Conservation (phyloP, 148 eudicot species). For the Amaranthus palmeri region DNA sequence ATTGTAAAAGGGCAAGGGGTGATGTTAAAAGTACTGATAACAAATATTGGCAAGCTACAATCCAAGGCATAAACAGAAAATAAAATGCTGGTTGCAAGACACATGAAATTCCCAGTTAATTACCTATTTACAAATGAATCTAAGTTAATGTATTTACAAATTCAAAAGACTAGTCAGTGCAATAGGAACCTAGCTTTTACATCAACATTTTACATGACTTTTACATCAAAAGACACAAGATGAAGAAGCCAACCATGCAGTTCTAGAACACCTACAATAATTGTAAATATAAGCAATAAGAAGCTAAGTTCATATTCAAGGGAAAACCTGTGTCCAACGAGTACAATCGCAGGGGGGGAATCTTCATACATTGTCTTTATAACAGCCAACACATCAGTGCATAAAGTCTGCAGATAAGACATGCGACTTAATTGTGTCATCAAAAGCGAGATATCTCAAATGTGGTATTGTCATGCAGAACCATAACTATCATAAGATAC, state of each 20-base stretch:
- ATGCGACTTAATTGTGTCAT: conserved; percentile 13
- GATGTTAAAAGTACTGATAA: too few species aligned
- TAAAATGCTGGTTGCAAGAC: too few species aligned
- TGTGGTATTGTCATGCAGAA: neutral
- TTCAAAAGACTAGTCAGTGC: too few species aligned
- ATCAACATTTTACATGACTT: neutral
- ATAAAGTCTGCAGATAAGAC: conserved; percentile 54
- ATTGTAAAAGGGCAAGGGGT: too few species aligned
- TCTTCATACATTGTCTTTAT: conserved; percentile 84
- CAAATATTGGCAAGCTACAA: too few species aligned
- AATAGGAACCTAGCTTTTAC: neutral
- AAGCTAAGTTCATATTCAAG: neutral
- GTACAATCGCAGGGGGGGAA: conserved; percentile 89
- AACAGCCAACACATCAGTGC: conserved; percentile 74
- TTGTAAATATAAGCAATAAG: neutral
- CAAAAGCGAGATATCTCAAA: neutral
- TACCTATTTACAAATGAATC: too few species aligned
- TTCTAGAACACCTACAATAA: neutral
- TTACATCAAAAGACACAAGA: neutral
- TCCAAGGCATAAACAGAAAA: too few species aligned
- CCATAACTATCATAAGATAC: neutral
- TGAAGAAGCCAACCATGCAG: neutral
- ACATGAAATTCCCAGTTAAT: too few species aligned
- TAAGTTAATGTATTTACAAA: too few species aligned
- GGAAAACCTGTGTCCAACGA: conserved; percentile 88